A percentile compares a stretch with the other conserved stretches of the same genome.
Evolutionary conservation across 495 filamentous ascomycete genomes (phyloP).

Genomic region (Paragyromitra xinjiangensis): DNA sequence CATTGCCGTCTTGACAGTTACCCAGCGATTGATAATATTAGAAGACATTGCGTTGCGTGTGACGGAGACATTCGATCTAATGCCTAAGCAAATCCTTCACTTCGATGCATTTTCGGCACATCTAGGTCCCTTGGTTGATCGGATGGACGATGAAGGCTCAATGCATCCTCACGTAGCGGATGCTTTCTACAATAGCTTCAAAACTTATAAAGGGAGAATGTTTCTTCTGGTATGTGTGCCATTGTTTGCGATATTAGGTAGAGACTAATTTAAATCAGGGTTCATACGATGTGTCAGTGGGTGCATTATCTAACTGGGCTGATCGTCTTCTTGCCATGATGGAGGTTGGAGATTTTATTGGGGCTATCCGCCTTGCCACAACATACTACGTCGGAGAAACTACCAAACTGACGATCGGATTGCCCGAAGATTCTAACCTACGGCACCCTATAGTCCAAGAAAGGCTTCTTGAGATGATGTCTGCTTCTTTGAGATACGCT

Average conservation of each 20-base stretch:
- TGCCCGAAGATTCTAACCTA: conserved; percentile 81
- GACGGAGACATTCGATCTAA: conserved; percentile 91
- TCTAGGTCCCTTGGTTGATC: conserved; percentile 82
- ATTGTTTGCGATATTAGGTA: not conserved
- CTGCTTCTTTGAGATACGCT: conserved; percentile 88
- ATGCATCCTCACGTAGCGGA: conserved; percentile 96
- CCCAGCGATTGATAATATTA: conserved; percentile 88
- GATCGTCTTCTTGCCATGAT: conserved; percentile 93
- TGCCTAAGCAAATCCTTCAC: conserved; percentile 92
- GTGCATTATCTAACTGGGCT: conserved; percentile 96
- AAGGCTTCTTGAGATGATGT: conserved; percentile 91
- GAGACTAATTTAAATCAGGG: conserved; percentile 63
- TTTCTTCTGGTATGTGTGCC: conserved; percentile 70
- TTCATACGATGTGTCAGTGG: conserved; percentile 86
- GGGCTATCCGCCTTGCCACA: conserved; percentile 87
- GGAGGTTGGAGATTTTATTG: conserved; percentile 93
- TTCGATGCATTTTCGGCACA: conserved; percentile 85
- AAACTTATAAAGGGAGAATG: conserved; percentile 89
- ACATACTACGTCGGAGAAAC: conserved; percentile 88
- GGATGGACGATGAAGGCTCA: conserved; percentile 83
- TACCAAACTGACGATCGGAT: conserved; percentile 89
- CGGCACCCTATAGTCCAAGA: conserved; percentile 86
- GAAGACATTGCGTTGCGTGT: conserved; percentile 88
- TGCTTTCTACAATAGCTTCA: conserved; percentile 97
- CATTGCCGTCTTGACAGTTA: conserved; percentile 87